Conservation (phyloP, 495 filamentous ascomycete genomes). For the Podospora didyma region DNA sequence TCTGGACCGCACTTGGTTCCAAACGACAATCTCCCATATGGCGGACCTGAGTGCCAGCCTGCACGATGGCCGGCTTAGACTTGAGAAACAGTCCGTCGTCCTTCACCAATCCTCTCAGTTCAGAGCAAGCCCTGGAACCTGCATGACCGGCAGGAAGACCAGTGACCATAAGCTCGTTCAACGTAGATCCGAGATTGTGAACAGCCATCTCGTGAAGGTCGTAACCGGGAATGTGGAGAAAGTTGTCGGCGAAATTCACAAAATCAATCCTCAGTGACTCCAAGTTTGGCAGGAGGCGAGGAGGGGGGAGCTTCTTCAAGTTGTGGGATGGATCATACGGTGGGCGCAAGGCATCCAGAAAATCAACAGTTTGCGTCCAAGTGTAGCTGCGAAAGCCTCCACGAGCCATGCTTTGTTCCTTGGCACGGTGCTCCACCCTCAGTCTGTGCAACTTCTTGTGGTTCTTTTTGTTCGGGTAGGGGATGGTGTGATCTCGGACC, state of each 20-base stretch:
- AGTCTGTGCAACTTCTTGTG: slow-evolving; percentile 28
- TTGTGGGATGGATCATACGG: slow-evolving; percentile 28
- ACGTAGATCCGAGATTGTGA: slow-evolving; percentile 39
- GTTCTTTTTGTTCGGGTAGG: not conserved
- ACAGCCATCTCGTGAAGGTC: slow-evolving; percentile 33
- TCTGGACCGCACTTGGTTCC: slow-evolving; percentile 29
- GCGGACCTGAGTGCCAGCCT: slow-evolving; percentile 23
- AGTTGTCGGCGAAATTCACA: slow-evolving; percentile 40
- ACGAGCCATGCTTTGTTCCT: slow-evolving; percentile 31
- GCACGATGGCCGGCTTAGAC: slow-evolving; percentile 30
- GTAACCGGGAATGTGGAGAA: slow-evolving; percentile 26
- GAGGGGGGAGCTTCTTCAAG: slow-evolving; percentile 20
- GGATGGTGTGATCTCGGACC: slow-evolving; percentile 20
- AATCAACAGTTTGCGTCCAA: slow-evolving; percentile 44
- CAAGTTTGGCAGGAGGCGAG: slow-evolving; percentile 38
- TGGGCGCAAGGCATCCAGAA: slow-evolving; percentile 36
- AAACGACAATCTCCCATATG: slow-evolving; percentile 19
- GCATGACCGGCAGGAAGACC: slow-evolving; percentile 36
- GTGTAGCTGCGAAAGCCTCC: slow-evolving; percentile 44
- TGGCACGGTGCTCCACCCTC: slow-evolving; percentile 26
- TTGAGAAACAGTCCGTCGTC: slow-evolving; percentile 42
- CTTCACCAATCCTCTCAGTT: slow-evolving; percentile 37
- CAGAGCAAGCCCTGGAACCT: slow-evolving; percentile 26
- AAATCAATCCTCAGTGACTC: slow-evolving; percentile 42
- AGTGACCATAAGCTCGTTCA: slow-evolving; percentile 42